Evolutionary conservation across 352 stramenopile genomes (phyloP), one percentile per base, ranked within the genome.

Genomic region (Pythium vanterpoolii): DNA sequence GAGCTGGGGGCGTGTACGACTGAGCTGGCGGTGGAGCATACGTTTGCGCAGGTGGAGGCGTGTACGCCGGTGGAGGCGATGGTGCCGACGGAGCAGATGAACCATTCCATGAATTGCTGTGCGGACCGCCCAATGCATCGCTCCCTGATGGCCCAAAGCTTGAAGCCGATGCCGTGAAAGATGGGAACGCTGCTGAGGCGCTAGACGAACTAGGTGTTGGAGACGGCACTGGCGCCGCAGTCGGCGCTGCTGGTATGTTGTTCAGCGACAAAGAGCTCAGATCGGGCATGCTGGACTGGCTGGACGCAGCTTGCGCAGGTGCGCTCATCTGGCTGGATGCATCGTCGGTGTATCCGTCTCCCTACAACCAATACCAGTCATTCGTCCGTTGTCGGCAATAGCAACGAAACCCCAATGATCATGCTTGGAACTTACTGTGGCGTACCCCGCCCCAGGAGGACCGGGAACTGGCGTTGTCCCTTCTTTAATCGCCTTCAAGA

Each of bases 401-500:
- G 34, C 8, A 13, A 42, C 24, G 16, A 14, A 31, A 33, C 19
- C 16, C 4, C 5, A 13, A 19, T 9, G 5, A 30, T 18, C 24
- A 36, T 18, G 9, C 11, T n/a, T 57, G n/a, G n/a, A n/a, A n/a
- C 62, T 9, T 42, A 69, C 62, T 2, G 55, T 56, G 4, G 48
- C 34, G 30, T 64, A 64, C 6, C 56, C 55, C 9, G 38, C 70
- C 30, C 79, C 74, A 13, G 81, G 84, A 23, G 83, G 89, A 18
- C 93, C 93, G 28, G 95, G 89, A 2, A 73, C 86, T 1, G 89
- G 88, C 13, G 74, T 65, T 40, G 79, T 76, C 21, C 95, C 93
- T 64, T 98, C 91, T 64, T 98, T 98, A 45, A 98, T 90, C 11
- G 92, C 92, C 65, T 98, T 98, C 19, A 98, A 71, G 71, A 98